A percentile compares a stretch with the other conserved stretches of the same genome.
These are phyloP conservation scores for Pleurotus sapidus DNA, from an alignment of 768 basidiomycete genomes.

Conservation along the genomic window DNA sequence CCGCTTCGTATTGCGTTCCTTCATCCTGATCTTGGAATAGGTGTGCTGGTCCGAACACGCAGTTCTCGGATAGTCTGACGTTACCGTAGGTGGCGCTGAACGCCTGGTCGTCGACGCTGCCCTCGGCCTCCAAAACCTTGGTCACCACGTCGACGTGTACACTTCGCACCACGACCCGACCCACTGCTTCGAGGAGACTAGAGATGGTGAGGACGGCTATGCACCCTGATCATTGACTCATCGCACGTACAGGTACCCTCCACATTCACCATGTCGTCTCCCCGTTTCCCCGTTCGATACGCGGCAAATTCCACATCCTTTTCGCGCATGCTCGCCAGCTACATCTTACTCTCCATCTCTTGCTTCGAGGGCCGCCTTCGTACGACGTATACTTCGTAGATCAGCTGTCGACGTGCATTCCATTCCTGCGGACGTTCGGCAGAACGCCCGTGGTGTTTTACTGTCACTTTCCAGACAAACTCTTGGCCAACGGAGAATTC, in stretches of 20 bases:
- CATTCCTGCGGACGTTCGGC: conserved; percentile 66
- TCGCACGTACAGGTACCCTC: conserved; percentile 65
- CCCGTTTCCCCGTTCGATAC: conserved; percentile 77
- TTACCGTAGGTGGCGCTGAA: conserved; percentile 82
- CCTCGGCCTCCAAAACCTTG: conserved; percentile 78
- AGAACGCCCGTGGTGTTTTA: conserved; percentile 91
- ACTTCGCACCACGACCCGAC: conserved; percentile 88
- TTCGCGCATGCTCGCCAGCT: conserved; percentile 89
- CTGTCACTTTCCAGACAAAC: conserved; percentile 96
- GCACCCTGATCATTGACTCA: not conserved
- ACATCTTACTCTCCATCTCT: conserved; percentile 70
- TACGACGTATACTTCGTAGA: conserved; percentile 94
- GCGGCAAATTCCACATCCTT: conserved; percentile 83
- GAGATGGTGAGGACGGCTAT: conserved; percentile 61
- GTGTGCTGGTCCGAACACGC: conserved; percentile 35
- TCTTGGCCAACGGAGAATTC: conserved; percentile 72
- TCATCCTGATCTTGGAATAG: conserved; percentile 94
- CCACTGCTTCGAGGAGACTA: conserved; percentile 93
- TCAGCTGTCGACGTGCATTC: conserved; percentile 91
- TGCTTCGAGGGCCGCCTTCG: conserved; percentile 41
- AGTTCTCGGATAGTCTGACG: conserved; percentile 11
- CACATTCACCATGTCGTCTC: conserved; percentile 68
- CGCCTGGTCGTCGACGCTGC: conserved; percentile 94
- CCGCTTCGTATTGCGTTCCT: conserved; percentile 71
- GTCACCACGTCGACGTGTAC: conserved; percentile 86